phyloP scores from a whole-genome alignment of 139 green algal genomes.

The Coelastrella sp. region DNA sequence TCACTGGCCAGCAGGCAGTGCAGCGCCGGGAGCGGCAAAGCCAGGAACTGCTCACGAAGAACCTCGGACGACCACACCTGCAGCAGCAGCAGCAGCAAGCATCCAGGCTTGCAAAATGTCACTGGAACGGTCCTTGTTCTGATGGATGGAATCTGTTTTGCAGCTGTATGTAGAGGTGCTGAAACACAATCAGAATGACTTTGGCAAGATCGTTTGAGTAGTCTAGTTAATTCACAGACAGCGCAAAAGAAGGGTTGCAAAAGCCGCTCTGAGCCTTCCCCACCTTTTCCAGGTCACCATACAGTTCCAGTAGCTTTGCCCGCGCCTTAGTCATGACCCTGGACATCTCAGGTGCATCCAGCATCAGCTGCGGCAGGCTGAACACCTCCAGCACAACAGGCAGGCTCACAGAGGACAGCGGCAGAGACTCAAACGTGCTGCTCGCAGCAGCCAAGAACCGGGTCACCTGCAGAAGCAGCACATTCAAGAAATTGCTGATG shows the following conservation, averaged over 20 bases:
- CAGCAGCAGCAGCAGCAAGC: neutral
- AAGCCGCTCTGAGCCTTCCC: neutral
- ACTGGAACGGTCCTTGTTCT: too few relatives aligned
- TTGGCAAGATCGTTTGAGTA: too few relatives aligned
- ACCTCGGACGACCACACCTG: slow-evolving; percentile 38
- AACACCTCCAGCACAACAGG: slow-evolving; percentile 33
- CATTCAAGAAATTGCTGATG: too few relatives aligned
- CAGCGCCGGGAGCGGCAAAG: slow-evolving; percentile 24
- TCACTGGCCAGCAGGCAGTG: slow-evolving; percentile 32
- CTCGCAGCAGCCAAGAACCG: slow-evolving; percentile 6
- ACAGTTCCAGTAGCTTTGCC: slow-evolving; percentile 37
- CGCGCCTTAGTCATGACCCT: slow-evolving; percentile 32
- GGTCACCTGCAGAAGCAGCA: neutral
- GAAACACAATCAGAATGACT: too few relatives aligned
- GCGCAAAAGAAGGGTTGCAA: too few relatives aligned
- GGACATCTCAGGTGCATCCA: slow-evolving; percentile 22
- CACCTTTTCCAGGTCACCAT: slow-evolving; percentile 47
- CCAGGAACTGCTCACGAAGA: slow-evolving; percentile 35
- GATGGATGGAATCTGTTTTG: too few relatives aligned
- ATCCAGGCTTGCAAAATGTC: neutral
- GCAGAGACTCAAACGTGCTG: slow-evolving; percentile 14
- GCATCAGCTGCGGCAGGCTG: slow-evolving; percentile 43
- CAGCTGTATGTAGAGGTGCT: too few relatives aligned
- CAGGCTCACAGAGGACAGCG: slow-evolving; percentile 11
- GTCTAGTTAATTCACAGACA: too few relatives aligned